phyloP scores from a whole-genome alignment of 1,284 basidiomycete genomes.

The Ustilago shanxiensis region DNA sequence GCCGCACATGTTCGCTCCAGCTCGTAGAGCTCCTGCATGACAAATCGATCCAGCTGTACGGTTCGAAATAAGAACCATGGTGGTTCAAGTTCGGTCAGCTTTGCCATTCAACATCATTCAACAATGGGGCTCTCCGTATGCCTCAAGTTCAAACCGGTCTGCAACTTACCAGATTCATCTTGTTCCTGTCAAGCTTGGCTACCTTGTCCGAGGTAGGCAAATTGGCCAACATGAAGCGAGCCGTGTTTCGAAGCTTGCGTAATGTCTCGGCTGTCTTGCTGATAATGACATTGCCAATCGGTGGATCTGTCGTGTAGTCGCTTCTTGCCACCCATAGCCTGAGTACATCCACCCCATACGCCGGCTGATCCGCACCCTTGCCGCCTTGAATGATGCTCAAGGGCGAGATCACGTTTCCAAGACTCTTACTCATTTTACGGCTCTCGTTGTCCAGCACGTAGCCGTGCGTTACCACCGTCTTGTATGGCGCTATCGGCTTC shows the following conservation, averaged over 20 bases:
- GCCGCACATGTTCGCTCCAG: conserved; percentile 79
- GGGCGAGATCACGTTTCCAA: conserved; percentile 92
- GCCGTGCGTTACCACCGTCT: conserved; percentile 90
- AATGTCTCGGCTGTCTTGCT: conserved; percentile 82
- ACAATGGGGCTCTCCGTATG: too few relatives aligned
- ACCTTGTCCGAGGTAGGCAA: conserved; percentile 35
- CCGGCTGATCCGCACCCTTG: conserved; percentile 75
- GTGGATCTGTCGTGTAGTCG: conserved; percentile 89
- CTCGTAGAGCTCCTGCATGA: conserved; percentile 84
- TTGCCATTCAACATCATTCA: neutral
- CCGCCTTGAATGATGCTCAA: conserved; percentile 84
- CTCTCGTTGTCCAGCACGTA: conserved; percentile 93
- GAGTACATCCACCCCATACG: conserved; percentile 87
- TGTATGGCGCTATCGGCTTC: conserved; percentile 77
- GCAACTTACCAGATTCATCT: conserved; percentile 26
- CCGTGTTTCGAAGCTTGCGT: conserved; percentile 88
- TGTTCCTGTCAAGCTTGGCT: conserved; percentile 17
- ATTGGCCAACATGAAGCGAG: conserved; percentile 90
- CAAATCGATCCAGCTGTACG: conserved; percentile 74
- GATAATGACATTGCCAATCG: conserved; percentile 84
- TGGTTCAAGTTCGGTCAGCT: neutral
- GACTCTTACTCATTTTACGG: conserved; percentile 98
- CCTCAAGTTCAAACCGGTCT: neutral
- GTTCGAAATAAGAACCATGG: neutral
- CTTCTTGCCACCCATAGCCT: conserved; percentile 92